Base-by-base conservation (phyloP, 148 eudicot genomes). In the Amaranthus cruentus region DNA sequence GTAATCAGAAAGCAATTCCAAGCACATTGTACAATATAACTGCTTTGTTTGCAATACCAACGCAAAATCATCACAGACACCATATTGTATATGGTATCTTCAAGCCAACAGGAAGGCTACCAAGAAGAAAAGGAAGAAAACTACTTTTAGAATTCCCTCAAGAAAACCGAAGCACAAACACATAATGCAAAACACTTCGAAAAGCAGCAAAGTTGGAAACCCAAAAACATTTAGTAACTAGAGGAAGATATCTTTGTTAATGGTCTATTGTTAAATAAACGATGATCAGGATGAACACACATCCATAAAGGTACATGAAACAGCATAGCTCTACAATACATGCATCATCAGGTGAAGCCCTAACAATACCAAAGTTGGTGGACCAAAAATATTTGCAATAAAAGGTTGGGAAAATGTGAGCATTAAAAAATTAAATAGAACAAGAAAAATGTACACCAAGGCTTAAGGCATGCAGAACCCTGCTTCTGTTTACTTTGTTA, bases 1-100 rank as follows among this genome's bases (percentile, higher is more conserved):
- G 4, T 8, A 64, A 15, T 79, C 60, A 66, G 55, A 79, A 70
- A 65, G 38, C 47, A 71, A 38, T 62, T 69, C 47, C 64, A 13
- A 15, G 66, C 15, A 56, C 10, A 3, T 49, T 54, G 62, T 9
- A n/a, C 7, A 14, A 47, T n/a, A 56, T 9, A 74, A 62, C 14
- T 69, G 44, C 60, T 57, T 56, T 13, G 42, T 14, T 46, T 8
- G 72, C 6, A 6, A 73, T 46, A 60, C 8, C 38, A 72, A 58
- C 12, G 62, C 28, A 14, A 49, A 7, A 52, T 52, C 4, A 44
- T 58, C 51, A 14, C 73, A 13, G 55, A 42, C 58, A 44, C n/a
- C 4, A 47, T 47, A 14, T 62, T 4, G 13, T 47, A 6, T 59
- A 71, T 38, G 53, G 8, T 7, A 12, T 10, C 63, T 55, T 55